Evolutionary conservation across 192 early-diverging fungal species (phyloP).

Genomic region (Kappamyces sp.): DNA sequence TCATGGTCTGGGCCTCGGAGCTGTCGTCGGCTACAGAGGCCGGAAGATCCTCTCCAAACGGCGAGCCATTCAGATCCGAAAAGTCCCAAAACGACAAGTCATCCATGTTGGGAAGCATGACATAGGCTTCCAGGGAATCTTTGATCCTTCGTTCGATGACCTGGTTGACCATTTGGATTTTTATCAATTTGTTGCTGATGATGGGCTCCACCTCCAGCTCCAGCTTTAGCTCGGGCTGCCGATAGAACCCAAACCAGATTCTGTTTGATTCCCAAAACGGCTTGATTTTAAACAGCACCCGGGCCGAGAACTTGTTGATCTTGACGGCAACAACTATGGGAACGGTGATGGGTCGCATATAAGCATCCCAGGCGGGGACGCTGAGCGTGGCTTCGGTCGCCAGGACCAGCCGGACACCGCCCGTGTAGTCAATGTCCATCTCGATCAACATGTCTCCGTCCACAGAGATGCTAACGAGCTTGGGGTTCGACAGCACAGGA

Average conservation of each 20-base stretch:
- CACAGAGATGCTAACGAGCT: conserved; percentile 62
- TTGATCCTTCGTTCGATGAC: conserved; percentile 81
- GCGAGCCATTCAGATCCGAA: conserved; percentile 18
- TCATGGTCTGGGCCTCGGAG: too few relatives aligned
- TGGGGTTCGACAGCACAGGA: conserved; percentile 71
- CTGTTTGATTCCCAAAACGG: conserved; percentile 70
- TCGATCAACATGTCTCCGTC: conserved; percentile 70
- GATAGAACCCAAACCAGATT: conserved; percentile 81
- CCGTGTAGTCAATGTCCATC: conserved; percentile 69
- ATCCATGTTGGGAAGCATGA: conserved; percentile 88
- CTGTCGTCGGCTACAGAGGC: not conserved
- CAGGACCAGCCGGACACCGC: conserved; percentile 70
- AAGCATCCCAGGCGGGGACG: conserved; percentile 49
- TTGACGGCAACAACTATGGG: conserved; percentile 73
- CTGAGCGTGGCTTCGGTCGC: conserved; percentile 58
- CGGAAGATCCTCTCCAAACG: not conserved
- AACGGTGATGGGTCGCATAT: conserved; percentile 61
- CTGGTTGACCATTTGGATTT: conserved; percentile 69
- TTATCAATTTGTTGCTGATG: conserved; percentile 78
- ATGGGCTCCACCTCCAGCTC: conserved; percentile 63
- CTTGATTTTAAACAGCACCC: conserved; percentile 69
- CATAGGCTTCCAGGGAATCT: conserved; percentile 67
- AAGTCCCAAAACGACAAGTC: conserved; percentile 67
- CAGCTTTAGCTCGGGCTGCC: conserved; percentile 67
- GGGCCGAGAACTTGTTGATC: conserved; percentile 66